phyloP scores from a whole-genome alignment of 768 basidiomycete species.

The Scleroderma citrinum region DNA sequence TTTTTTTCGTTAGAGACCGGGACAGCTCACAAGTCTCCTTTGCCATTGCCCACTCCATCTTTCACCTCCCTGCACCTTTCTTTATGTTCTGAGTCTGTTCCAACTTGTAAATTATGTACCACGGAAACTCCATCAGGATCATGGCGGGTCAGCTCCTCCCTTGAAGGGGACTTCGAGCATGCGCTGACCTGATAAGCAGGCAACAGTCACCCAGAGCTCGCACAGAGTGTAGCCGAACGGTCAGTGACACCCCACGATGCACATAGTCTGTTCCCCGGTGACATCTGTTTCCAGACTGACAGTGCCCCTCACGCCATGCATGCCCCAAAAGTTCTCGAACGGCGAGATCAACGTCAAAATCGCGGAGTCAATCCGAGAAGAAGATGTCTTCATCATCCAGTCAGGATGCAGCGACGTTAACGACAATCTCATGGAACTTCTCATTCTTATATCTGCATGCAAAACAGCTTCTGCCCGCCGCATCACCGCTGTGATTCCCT shows the following conservation, averaged over 20 bases:
- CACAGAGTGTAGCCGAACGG: constrained; percentile 93
- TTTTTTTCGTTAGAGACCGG: constrained; percentile 5
- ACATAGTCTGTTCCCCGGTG: constrained; percentile 43
- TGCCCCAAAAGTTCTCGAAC: constrained; percentile 87
- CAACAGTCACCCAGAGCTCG: constrained; percentile 97
- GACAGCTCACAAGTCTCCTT: neutral
- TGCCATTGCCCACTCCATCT: neutral
- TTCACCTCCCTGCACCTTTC: constrained; percentile 1
- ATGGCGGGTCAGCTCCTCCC: constrained; percentile 53
- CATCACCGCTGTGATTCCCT: constrained; percentile 96
- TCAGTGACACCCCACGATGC: constrained; percentile 53
- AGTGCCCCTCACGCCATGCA: constrained; percentile 79
- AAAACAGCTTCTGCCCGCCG: constrained; percentile 92
- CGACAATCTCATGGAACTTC: constrained; percentile 97
- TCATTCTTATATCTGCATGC: constrained; percentile 97
- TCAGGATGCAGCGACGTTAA: constrained; percentile 86
- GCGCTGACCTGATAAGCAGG: constrained; percentile 43
- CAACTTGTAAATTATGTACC: constrained; percentile 56
- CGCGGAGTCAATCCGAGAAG: constrained; percentile 91
- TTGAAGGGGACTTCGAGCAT: neutral
- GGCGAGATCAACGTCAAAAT: constrained; percentile 96
- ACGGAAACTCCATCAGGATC: constrained; percentile 75
- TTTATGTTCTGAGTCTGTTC: constrained; percentile 7
- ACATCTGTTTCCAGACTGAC: constrained; percentile 69
- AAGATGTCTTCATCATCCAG: constrained; percentile 99